Conservation (phyloP, 371 early-diverging fungal species). For the Circinella minor region DNA sequence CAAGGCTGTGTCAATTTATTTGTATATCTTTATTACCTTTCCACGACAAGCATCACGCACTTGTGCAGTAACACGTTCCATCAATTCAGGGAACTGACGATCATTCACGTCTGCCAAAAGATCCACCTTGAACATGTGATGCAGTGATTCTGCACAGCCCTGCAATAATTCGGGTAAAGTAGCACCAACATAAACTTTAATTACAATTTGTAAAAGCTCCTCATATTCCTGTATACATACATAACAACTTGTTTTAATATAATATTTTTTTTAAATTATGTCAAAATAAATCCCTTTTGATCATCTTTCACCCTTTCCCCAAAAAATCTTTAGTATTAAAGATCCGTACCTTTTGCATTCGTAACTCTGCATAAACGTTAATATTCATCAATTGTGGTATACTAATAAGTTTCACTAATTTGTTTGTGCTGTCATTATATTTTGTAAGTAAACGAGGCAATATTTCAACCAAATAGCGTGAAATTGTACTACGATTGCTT, state of each 20-base stretch:
- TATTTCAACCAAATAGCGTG: slow-evolving; percentile 56
- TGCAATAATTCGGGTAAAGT: slow-evolving; percentile 37
- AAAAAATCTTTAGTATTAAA: too few relatives aligned
- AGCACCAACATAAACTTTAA: slow-evolving; percentile 59
- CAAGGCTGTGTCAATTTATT: too few relatives aligned
- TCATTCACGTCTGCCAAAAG: slow-evolving; percentile 43
- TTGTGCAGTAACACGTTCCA: slow-evolving; percentile 43
- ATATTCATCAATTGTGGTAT: slow-evolving; percentile 66
- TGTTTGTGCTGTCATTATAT: slow-evolving; percentile 59
- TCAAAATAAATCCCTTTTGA: too few relatives aligned
- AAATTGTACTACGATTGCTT: slow-evolving; percentile 49
- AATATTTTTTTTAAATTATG: too few relatives aligned
- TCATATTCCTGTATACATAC: slow-evolving; percentile 52
- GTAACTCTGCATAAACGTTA: slow-evolving; percentile 67
- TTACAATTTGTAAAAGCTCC: slow-evolving; percentile 61
- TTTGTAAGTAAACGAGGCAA: slow-evolving; percentile 72
- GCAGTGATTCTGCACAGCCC: slow-evolving; percentile 45
- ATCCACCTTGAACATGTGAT: slow-evolving; percentile 44
- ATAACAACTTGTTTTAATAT: neutral
- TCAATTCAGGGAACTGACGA: slow-evolving; percentile 39
- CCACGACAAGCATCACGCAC: slow-evolving; percentile 47
- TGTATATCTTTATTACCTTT: slow-evolving; percentile 23
- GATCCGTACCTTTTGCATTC: slow-evolving; percentile 60
- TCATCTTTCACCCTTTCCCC: too few relatives aligned
- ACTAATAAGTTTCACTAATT: slow-evolving; percentile 57